These are phyloP conservation scores for Saururus chinensis DNA, from an alignment of 164 flowering plant species.

Conservation along the genomic window DNA sequence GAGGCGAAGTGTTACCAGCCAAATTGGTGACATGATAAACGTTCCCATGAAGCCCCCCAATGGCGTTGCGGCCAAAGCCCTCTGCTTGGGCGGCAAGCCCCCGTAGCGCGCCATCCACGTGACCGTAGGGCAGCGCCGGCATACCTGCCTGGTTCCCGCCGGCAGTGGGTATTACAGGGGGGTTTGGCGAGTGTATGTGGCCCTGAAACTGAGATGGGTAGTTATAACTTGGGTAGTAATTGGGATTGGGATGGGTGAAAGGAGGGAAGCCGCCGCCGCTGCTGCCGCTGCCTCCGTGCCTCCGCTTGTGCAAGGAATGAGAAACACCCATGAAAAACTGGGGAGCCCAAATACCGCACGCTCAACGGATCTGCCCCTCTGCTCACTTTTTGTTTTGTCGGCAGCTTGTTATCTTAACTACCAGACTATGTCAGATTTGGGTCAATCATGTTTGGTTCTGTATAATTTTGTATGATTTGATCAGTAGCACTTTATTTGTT, in stretches of 20 bases:
- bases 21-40: conserved; percentile 55
- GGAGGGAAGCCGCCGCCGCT: not conserved
- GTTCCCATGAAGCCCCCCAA: conserved; percentile 74
- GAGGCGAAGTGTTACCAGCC: conserved; percentile 25
- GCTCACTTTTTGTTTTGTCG: too few relatives aligned
- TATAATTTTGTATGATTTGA: too few relatives aligned
- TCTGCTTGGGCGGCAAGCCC: conserved; percentile 71
- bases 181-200: not conserved
- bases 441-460: too few relatives aligned
- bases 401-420: too few relatives aligned
- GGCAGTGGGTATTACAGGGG: not conserved
- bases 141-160: conserved; percentile 1
- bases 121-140: conserved; percentile 37
- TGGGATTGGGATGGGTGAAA: not conserved
- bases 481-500: too few relatives aligned
- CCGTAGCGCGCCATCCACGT: conserved; percentile 47
- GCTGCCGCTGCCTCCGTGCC: not conserved
- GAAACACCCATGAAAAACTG: not conserved
- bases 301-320: not conserved
- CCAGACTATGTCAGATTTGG: too few relatives aligned
- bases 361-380: too few relatives aligned
- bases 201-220: not conserved
- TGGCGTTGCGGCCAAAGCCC: conserved; percentile 72
- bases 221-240: not conserved
- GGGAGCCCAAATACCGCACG: not conserved